These are phyloP conservation scores for Asterochloris sp. DNA, from an alignment of 139 green algal genomes.

Conservation along the genomic window DNA sequence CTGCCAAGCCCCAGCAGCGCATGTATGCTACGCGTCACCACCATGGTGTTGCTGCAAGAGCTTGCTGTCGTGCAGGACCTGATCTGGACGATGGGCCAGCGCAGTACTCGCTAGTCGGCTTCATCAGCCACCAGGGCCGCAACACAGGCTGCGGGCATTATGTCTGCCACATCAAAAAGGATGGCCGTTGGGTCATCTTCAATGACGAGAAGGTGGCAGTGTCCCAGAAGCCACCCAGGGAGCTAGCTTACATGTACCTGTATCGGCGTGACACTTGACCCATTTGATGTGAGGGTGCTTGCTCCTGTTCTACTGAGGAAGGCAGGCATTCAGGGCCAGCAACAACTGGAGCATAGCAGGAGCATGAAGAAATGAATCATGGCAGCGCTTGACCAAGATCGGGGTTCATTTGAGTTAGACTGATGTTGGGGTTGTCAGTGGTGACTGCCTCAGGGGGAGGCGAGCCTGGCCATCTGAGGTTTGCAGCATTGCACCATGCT, in stretches of 20 bases:
- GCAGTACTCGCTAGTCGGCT: conserved; percentile 82
- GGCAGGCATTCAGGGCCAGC: too few species aligned
- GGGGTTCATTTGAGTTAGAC: too few species aligned
- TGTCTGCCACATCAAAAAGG: conserved; percentile 88
- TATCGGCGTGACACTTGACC: conserved; percentile 49
- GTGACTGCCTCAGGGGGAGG: too few species aligned
- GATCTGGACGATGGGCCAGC: conserved; percentile 59
- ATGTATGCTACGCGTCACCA: neutral
- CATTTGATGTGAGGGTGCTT: neutral
- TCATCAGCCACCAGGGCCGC: conserved; percentile 93
- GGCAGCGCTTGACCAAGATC: too few species aligned
- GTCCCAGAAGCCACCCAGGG: conserved; percentile 69
- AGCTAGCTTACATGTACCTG: conserved; percentile 95
- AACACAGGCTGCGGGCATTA: conserved; percentile 96
- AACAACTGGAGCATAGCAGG: too few species aligned
- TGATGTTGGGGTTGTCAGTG: too few species aligned
- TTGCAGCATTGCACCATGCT: conserved; percentile 45
- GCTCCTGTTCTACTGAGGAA: too few species aligned
- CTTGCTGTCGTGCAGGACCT: neutral
- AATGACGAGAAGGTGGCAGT: conserved; percentile 98
- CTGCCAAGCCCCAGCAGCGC: neutral
- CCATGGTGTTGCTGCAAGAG: neutral
- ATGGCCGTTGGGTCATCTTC: conserved; percentile 87
- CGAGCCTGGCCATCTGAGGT: conserved; percentile 17
- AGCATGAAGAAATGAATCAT: too few species aligned